Base-by-base conservation (phyloP, 2,329 filamentous ascomycete species). In the Paecilomyces sp. region DNA sequence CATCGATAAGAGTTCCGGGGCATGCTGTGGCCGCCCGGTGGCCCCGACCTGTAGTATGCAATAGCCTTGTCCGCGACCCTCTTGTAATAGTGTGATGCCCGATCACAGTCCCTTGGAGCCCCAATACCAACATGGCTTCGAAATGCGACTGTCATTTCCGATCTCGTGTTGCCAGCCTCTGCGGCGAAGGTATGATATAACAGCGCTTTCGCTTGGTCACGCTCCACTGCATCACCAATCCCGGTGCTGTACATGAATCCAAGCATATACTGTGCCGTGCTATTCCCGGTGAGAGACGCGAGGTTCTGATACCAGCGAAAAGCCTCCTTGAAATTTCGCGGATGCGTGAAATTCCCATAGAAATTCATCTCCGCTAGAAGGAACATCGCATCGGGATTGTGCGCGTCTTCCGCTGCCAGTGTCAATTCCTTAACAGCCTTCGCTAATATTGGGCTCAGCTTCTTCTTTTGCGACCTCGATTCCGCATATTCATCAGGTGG, bases 211-310 rank as follows among this genome's bases (percentile, higher is more conserved):
- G 92, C 92, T 76, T 97, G 94, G 68, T 99, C 90, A 52, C 85
- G 84, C 70, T 90, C 85, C 5, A 96, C 90, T 1, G 87, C 88
- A 33, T 86, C 86, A 15, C 91, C 92, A 60, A 99, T 82, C 0
- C 94, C 94, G 0, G 94, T 99, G 36, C 92, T 92, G 75, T 99
- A 93, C 84, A 96, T 94, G 67, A 99, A 86, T 0, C 91, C 94
- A 54, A 97, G 73, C 93, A 99, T 97, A 75, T 96, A 89, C 73
- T 97, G 91, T 1, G 94, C 94, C 12, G 93, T 96, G 64, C 86
- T 88, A 74, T 99, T 97, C 53, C 93, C 94, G 65, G 89, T 84
- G 61, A 88, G 74, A 18, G 83, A 81, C 2, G 93, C 91, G 58
- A 99, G 82, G 62, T 87, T 82, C 63, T 89, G 81, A 75, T 97